phyloP scores from a whole-genome alignment of 2,329 filamentous ascomycete genomes.

The Talaromyces sp. region DNA sequence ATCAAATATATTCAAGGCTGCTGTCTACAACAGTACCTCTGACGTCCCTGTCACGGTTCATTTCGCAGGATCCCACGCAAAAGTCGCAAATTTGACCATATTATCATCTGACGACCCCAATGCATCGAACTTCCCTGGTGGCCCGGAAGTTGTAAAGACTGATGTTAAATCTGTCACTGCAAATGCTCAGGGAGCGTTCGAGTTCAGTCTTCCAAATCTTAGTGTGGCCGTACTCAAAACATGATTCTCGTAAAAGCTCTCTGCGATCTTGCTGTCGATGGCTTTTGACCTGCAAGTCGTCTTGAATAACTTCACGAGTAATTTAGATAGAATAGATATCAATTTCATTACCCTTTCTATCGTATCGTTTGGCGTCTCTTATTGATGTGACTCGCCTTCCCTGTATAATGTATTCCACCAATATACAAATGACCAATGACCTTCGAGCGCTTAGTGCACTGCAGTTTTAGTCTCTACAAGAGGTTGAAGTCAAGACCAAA shows the following conservation, averaged over 20 bases:
- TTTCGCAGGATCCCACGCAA: not conserved
- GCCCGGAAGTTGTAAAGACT: not conserved
- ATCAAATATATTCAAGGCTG: not conserved
- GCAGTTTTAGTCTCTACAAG: not conserved
- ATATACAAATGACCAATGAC: too few relatives aligned
- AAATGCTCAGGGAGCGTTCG: not conserved
- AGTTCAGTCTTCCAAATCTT: not conserved
- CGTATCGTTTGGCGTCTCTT: not conserved
- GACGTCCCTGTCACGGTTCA: not conserved
- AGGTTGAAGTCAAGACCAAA: not conserved
- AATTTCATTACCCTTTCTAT: not conserved
- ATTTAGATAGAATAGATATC: not conserved
- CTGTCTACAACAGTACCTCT: not conserved
- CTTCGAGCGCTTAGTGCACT: not conserved
- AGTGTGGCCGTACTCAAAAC: not conserved
- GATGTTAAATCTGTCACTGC: not conserved
- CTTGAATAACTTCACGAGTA: not conserved
- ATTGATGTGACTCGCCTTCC: not conserved
- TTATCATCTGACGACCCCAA: slow-evolving; percentile 1
- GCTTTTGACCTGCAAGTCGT: not conserved
- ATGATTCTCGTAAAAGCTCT: not conserved
- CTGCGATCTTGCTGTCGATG: not conserved
- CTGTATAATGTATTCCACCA: too few relatives aligned
- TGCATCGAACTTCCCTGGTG: not conserved
- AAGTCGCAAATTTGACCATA: not conserved